Base-by-base conservation (phyloP, 2,329 filamentous ascomycete species). In the Dactylella cylindrospora region DNA sequence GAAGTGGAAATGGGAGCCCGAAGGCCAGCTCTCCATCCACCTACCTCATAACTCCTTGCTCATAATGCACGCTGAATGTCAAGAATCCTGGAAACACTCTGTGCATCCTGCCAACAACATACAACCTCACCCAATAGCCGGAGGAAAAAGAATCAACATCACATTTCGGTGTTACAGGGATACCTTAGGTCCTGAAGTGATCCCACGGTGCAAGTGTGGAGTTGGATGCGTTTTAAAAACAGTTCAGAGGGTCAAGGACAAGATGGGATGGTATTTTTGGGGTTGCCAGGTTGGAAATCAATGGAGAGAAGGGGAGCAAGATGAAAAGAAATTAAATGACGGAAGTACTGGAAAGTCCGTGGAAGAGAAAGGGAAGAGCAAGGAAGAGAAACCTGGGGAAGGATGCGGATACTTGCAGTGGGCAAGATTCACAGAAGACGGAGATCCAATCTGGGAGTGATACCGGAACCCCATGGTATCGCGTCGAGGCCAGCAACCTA, bases 51-150 rank as follows among this genome's bases (percentile, higher is more conserved):
- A 97, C 72, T 94, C 88, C 0, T 79, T 97, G 0, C 78, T 98
- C 0, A 78, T 97, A 7, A 97, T 98, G 93, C 90, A 97, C 70
- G 90, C 91, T 0, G 89, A 95, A 71, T 97, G 95, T 88, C 91
- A 97, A 70, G 91, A 97, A 70, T 85, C 87, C 70, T 97, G 90
- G 90, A 97, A 96, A 72, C 93, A 98, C 72, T 66, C 61, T 66
- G 86, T 98, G 35, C 78, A 83, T 0, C 86, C 90, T 0, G 84
- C 86, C 0, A 77, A 79, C 41, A 82, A 84, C 3, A 86, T 97
- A 57, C 85, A 90, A 64, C 88, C 89, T 1, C 93, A 98, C 71
- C 88, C 90, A 0, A 71, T 95, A 1, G 80, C 90, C 0, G 85
- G 85, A 0, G 90, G 84, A 67, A 84, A 82, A 65, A 80, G 93